These are phyloP conservation scores for Kingdonia uniflora DNA, from an alignment of 164 flowering plant species.

Conservation along the genomic window DNA sequence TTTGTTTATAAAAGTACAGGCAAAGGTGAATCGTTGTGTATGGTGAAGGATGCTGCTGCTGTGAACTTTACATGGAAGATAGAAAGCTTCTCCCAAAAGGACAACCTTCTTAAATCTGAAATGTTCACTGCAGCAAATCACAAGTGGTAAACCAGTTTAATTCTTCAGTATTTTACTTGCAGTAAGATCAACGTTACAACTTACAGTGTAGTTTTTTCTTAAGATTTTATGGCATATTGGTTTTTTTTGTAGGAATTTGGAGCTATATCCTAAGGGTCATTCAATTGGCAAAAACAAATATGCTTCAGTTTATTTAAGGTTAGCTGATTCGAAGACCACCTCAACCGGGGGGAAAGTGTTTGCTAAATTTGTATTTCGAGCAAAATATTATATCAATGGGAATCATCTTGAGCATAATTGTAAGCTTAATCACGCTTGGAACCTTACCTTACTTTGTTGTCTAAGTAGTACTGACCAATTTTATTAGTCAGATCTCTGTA, in stretches of 20 bases:
- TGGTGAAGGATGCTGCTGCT: background rate
- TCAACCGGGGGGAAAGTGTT: too few relatives aligned
- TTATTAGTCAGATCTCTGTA: background rate
- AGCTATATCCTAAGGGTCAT: too few relatives aligned
- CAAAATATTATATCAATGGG: background rate
- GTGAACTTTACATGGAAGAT: background rate
- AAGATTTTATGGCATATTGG: too few relatives aligned
- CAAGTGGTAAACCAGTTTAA: constrained; percentile 2
- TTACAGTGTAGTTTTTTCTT: too few relatives aligned
- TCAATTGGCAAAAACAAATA: too few relatives aligned
- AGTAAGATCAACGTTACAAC: too few relatives aligned
- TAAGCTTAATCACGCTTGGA: background rate
- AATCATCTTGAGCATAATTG: background rate
- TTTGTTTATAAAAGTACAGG: constrained; percentile 4
- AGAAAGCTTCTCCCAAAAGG: background rate
- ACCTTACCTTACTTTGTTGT: background rate
- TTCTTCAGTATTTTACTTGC: too few relatives aligned
- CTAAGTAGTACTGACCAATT: background rate
- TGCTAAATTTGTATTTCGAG: background rate
- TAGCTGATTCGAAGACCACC: too few relatives aligned
- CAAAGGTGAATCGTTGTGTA: background rate
- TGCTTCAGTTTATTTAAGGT: too few relatives aligned
- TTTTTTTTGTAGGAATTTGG: too few relatives aligned
- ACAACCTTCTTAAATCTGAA: background rate
- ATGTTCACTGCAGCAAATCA: background rate